Base-by-base conservation (phyloP, 257 asterid genomes). In the Henckelia pumila region DNA sequence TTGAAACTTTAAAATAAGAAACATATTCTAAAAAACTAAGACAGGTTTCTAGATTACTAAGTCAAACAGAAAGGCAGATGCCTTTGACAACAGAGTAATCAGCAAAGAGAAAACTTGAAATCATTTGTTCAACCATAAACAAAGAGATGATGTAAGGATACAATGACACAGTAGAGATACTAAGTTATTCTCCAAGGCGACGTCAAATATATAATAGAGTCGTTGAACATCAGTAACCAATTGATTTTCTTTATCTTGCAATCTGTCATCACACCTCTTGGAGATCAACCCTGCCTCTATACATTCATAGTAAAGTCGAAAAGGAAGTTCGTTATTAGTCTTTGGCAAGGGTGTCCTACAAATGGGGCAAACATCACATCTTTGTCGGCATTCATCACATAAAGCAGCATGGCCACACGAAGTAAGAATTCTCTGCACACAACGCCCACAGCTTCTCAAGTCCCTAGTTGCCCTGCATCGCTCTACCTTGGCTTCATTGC, bases 401-500 rank as follows among this genome's bases (percentile, higher is more conserved):
- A 94, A 77, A 64, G 99, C 88, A 67, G 99, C 96, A 79, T 94
- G 99, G 23, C 87, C 84, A 61, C 99, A 94, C 23, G 95, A 78
- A 55, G 67, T 73, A 63, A 88, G 82, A 73, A 87, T 83, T 79
- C 93, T 85, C 52, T 83, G 91, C 19, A 94, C 96, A 60, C 67
- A 70, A 62, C 96, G 88, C 24, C 97, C 95, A 50, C 99, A 94
- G 78, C 95, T 84, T 71, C 96, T 84, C 81, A 91, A 80, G 81
- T 94, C 99, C 79, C 99, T 94, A 61, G 95, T 83, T 17, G 99
- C 97, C 71, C 97, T 79, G 72, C 99, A 94, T 59, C 77, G 84
- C 85, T 94, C 97, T 44, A 91, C 79, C 86, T 94, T 94, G 69
- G 99, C 99, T 78, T 91, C 99, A 71, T 82, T 82, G 72, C 96